Evolutionary conservation across 805 yeast species (phyloP).

Genomic region (Saturnispora kantuleensis): DNA sequence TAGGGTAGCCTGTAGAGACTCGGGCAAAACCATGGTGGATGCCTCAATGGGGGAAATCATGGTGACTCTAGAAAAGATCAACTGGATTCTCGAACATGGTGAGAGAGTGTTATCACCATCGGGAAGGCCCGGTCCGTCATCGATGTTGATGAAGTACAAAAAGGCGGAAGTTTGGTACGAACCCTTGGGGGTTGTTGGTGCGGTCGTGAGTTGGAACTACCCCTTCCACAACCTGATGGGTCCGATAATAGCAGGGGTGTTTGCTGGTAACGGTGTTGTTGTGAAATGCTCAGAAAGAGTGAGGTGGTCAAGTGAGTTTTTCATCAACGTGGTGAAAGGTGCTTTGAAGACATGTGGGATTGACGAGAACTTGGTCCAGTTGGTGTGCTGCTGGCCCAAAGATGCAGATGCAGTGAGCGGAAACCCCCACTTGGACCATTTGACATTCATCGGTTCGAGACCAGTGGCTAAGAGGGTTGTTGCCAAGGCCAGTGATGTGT

Average conservation of each 20-base stretch:
- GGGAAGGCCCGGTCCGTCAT: slow-evolving; percentile 78
- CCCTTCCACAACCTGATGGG: slow-evolving; percentile 94
- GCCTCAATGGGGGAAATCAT: slow-evolving; percentile 95
- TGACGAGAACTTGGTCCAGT: slow-evolving; percentile 76
- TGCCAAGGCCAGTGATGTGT: slow-evolving; percentile 69
- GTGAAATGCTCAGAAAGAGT: slow-evolving; percentile 95
- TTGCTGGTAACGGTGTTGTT: slow-evolving; percentile 86
- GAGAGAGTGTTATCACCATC: slow-evolving; percentile 61
- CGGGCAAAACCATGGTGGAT: slow-evolving; percentile 92
- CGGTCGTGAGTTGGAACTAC: slow-evolving; percentile 94
- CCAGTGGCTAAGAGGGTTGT: slow-evolving; percentile 88
- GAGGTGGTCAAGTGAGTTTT: slow-evolving; percentile 85
- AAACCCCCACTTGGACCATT: slow-evolving; percentile 73
- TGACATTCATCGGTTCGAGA: slow-evolving; percentile 93
- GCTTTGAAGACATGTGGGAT: slow-evolving; percentile 67
- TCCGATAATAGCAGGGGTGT: slow-evolving; percentile 79
- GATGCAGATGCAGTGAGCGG: slow-evolving; percentile 80
- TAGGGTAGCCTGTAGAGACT: slow-evolving; percentile 88
- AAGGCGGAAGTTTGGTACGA: slow-evolving; percentile 90
- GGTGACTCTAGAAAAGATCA: slow-evolving; percentile 87
- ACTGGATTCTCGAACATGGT: slow-evolving; percentile 85
- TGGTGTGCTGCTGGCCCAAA: slow-evolving; percentile 77
- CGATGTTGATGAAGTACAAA: slow-evolving; percentile 77
- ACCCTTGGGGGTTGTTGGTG: slow-evolving; percentile 83
- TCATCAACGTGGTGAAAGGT: slow-evolving; percentile 57